phyloP scores from a whole-genome alignment of 2,329 filamentous ascomycete genomes.

The Aspergillus niger region DNA sequence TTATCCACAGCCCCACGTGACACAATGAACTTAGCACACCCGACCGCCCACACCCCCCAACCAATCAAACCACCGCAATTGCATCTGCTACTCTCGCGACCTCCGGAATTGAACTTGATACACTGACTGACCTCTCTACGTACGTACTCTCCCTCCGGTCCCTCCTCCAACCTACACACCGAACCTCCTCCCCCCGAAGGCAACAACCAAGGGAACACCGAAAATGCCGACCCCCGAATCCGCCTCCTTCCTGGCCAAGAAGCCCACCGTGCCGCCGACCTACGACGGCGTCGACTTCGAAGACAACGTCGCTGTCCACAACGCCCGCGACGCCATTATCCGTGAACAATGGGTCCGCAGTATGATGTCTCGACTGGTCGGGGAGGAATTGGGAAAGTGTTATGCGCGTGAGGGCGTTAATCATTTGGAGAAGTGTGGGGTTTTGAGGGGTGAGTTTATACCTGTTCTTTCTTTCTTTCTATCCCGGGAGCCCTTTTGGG shows the following conservation, averaged over 20 bases:
- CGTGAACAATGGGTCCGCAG: conserved; percentile 69
- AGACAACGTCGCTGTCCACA: conserved; percentile 64
- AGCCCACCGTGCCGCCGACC: conserved; percentile 65
- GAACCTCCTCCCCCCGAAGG: neutral
- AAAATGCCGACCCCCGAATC: conserved; percentile 67
- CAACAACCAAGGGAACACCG: too few relatives aligned
- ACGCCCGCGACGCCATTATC: conserved; percentile 65
- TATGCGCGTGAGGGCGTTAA: conserved; percentile 67
- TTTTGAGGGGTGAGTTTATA: conserved; percentile 60
- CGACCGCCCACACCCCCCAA: conserved; percentile 24
- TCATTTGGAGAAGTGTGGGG: conserved; percentile 68
- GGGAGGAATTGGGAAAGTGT: conserved; percentile 69
- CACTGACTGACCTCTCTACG: neutral
- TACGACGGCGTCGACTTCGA: conserved; percentile 69
- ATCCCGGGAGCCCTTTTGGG: neutral
- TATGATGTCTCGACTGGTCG: conserved; percentile 68
- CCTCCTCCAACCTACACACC: neutral
- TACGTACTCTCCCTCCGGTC: neutral
- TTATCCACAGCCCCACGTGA: neutral
- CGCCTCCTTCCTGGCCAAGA: conserved; percentile 63
- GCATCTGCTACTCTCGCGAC: conserved; percentile 11
- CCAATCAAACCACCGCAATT: conserved; percentile 35
- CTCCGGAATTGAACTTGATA: conserved; percentile 18
- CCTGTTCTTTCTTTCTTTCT: neutral
- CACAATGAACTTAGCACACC: too few relatives aligned